These are phyloP conservation scores for Ustilago crameri DNA, from an alignment of 1,284 basidiomycete genomes.

Conservation along the genomic window DNA sequence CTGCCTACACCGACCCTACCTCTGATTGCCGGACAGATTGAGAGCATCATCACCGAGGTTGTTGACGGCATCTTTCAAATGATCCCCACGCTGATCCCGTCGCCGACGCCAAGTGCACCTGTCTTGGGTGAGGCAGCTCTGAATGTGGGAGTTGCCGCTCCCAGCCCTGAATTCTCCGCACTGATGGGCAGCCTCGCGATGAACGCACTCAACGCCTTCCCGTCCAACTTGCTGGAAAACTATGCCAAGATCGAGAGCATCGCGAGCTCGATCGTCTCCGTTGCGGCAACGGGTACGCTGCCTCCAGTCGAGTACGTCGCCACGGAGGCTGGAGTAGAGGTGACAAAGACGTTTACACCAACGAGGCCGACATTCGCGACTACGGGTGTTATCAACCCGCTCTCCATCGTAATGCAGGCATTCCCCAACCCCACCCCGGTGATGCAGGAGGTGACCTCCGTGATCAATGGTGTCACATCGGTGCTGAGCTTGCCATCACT, in stretches of 20 bases:
- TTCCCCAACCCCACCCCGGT: conserved; percentile 24
- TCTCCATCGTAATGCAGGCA: conserved; percentile 19
- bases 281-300: conserved; percentile 11
- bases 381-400: conserved; percentile 32
- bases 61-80: conserved; percentile 34
- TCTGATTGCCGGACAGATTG: conserved; percentile 15
- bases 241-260: conserved; percentile 19
- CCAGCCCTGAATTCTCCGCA: conserved; percentile 4
- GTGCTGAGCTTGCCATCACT: conserved; percentile 18
- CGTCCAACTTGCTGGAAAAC: conserved; percentile 26
- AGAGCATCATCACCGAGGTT: conserved; percentile 29
- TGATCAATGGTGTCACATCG: conserved; percentile 26
- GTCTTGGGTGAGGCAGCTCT: conserved; percentile 6
- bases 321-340: conserved; percentile 21
- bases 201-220: conserved; percentile 25
- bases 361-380: conserved; percentile 11
- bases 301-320: conserved; percentile 12
- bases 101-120: conserved; percentile 8
- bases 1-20: conserved; percentile 23
- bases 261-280: conserved; percentile 14
- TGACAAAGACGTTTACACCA: conserved; percentile 24
- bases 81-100: conserved; percentile 34
- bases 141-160: conserved; percentile 3
- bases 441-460: conserved; percentile 24
- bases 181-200: conserved; percentile 14